Evolutionary conservation across 2,329 filamentous ascomycete species (phyloP).

Genomic region (Sporothrix brunneoviolacea): DNA sequence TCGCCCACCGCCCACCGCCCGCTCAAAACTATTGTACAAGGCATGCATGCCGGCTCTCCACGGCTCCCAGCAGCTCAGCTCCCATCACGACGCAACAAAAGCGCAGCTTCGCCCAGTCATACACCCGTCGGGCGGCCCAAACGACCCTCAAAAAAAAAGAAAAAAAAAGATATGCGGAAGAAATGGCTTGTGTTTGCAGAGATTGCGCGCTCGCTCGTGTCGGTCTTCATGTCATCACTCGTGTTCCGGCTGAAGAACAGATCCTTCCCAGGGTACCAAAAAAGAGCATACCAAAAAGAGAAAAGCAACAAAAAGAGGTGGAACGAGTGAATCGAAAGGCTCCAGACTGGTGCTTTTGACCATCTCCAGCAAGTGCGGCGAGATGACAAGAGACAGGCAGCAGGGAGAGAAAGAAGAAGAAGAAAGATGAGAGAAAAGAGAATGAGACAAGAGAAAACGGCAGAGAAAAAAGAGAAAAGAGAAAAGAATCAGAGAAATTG

Average conservation of each 20-base stretch:
- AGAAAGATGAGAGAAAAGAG: neutral
- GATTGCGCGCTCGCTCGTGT: too few relatives aligned
- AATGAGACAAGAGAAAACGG: slow-evolving; percentile 2
- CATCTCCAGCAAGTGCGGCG: too few relatives aligned
- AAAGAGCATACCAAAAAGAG: neutral
- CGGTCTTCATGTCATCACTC: too few relatives aligned
- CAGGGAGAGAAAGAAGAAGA: too few relatives aligned
- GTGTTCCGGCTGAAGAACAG: too few relatives aligned
- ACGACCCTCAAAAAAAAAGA: neutral
- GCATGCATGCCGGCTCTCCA: too few relatives aligned
- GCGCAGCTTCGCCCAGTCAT: neutral
- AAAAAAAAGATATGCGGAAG: neutral
- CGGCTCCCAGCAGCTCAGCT: too few relatives aligned
- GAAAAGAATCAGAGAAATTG: too few relatives aligned
- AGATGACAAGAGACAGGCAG: too few relatives aligned
- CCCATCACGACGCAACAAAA: neutral
- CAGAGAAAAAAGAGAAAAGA: slow-evolving; percentile 4
- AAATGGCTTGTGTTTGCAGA: neutral
- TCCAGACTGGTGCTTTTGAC: too few relatives aligned
- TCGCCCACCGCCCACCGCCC: too few relatives aligned
- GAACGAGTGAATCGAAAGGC: neutral
- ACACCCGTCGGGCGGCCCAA: neutral
- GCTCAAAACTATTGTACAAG: too few relatives aligned
- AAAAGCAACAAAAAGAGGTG: neutral
- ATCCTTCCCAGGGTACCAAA: neutral